A percentile compares a stretch with the other conserved stretches of the same genome.
These are phyloP conservation scores for Hemerocallis citrina DNA, from an alignment of 106 monocot genomes.

Conservation along the genomic window DNA sequence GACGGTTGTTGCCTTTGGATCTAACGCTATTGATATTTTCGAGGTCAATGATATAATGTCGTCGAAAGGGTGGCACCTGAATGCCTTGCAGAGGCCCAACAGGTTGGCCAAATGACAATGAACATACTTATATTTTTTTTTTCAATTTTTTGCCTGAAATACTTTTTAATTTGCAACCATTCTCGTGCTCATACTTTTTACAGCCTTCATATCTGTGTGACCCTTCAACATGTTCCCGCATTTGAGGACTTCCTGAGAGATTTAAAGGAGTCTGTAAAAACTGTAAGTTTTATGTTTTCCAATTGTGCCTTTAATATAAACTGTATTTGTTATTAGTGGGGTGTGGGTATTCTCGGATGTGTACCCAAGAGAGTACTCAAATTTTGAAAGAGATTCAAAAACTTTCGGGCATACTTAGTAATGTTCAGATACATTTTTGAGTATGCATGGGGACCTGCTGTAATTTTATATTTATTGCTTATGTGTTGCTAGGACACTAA, in stretches of 20 bases:
- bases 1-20: constrained; percentile 87
- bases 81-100: constrained; percentile 90
- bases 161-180: background rate
- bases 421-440: too few relatives aligned
- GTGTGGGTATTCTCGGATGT: too few relatives aligned
- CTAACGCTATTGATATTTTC: constrained; percentile 68
- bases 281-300: constrained; percentile 55
- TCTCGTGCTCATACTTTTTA: background rate
- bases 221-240: constrained; percentile 74
- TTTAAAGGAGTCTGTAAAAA: constrained; percentile 53
- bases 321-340: too few relatives aligned
- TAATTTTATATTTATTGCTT: background rate
- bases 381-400: too few relatives aligned
- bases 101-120: constrained; percentile 27
- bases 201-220: constrained; percentile 96
- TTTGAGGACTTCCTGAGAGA: constrained; percentile 71
- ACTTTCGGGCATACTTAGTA: too few relatives aligned
- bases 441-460: too few relatives aligned
- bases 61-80: constrained; percentile 92
- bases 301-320: too few relatives aligned
- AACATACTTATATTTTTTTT: background rate
- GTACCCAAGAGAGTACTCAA: too few relatives aligned
- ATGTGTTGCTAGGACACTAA: background rate
- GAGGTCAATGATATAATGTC: constrained; percentile 93
- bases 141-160: background rate